These are phyloP conservation scores for Elsinoe ampelina DNA, from an alignment of 2,329 filamentous ascomycete species.

Conservation along the genomic window DNA sequence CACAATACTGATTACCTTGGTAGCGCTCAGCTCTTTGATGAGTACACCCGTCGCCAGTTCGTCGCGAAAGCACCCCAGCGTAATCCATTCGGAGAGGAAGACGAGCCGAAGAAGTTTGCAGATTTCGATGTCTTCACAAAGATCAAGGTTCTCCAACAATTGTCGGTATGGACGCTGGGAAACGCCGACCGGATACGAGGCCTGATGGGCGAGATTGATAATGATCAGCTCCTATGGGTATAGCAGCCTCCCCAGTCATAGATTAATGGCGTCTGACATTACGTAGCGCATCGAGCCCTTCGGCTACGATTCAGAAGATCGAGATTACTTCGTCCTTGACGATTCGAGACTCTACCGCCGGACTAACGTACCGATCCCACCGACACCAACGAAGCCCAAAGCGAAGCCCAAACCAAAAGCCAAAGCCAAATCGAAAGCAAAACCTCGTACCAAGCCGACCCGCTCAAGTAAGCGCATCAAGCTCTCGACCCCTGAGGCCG, in stretches of 20 bases:
- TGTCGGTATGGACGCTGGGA: constrained; percentile 81
- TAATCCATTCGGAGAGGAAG: constrained; percentile 79
- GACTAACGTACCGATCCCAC: constrained; percentile 60
- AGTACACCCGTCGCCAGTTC: constrained; percentile 86
- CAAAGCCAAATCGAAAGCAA: constrained; percentile 46
- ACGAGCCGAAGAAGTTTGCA: constrained; percentile 62
- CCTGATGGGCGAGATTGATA: constrained; percentile 73
- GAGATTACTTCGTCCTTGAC: constrained; percentile 81
- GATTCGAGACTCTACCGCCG: constrained; percentile 87
- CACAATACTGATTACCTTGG: background rate
- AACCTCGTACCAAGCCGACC: constrained; percentile 43
- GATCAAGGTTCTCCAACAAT: constrained; percentile 73
- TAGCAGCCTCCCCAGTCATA: constrained; percentile 24
- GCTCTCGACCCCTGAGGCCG: constrained; percentile 35
- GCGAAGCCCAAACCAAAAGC: constrained; percentile 46
- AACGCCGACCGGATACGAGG: constrained; percentile 81
- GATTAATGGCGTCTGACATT: constrained; percentile 19
- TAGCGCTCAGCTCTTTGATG: constrained; percentile 81
- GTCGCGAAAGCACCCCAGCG: constrained; percentile 64
- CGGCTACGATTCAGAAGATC: constrained; percentile 82
- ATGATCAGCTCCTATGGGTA: constrained; percentile 78
- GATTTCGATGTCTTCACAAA: constrained; percentile 78
- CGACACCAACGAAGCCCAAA: constrained; percentile 45
- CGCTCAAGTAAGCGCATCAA: constrained; percentile 67
- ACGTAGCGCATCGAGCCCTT: constrained; percentile 61